Evolutionary conservation across 2,329 filamentous ascomycete species (phyloP), one percentile per base, ranked within the genome.

Genomic region (Fusarium nematophilum): DNA sequence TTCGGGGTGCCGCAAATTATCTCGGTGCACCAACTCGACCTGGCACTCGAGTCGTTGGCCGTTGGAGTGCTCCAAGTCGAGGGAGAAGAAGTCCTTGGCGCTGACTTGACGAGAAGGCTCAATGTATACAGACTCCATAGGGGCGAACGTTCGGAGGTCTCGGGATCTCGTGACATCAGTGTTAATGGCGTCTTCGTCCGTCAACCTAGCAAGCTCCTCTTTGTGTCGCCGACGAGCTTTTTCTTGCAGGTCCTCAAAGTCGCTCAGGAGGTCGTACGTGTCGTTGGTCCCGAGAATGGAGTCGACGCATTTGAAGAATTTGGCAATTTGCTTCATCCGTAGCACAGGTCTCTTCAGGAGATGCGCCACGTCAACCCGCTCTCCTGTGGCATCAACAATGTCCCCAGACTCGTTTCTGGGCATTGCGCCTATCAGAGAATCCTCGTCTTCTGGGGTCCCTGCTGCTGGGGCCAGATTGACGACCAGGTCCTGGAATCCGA

Each of bases 401-500:
- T 90, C 88, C 17, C 90, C 89, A 49, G 88, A 79, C 53, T 84
- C 83, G 47, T 89, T 88, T 47, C 79, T 81, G 59, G 84, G 86
- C 77, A 85, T 78, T 2, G 83, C 85, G 57, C 85, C 81, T 46
- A 88, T 71, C 2, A 87, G 75, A 2, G 85, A 86, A 60, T 87
- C 82, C 31, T 86, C 81, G 40, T 89, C 86, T 27, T 89, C 86
- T 2, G 74, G 69, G 2, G 67, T 68, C 13, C 77, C 78, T 2
- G 78, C 76, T 5, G 87, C 85, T 7, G 92, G 91, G 2, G 92
- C 93, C 27, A 98, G 86, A 71, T 97, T 98, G 67, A 99, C 92
- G 43, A 98, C 88, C 15, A 99, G 87, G 72, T 96, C 93, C 69
- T 97, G 91, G 74, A 98, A 99, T 1, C 95, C 95, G 40, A 98